Evolutionary conservation across 2,329 filamentous ascomycete species (phyloP), one percentile per base, ranked within the genome.

Genomic region (Alternaria ventricosa): DNA sequence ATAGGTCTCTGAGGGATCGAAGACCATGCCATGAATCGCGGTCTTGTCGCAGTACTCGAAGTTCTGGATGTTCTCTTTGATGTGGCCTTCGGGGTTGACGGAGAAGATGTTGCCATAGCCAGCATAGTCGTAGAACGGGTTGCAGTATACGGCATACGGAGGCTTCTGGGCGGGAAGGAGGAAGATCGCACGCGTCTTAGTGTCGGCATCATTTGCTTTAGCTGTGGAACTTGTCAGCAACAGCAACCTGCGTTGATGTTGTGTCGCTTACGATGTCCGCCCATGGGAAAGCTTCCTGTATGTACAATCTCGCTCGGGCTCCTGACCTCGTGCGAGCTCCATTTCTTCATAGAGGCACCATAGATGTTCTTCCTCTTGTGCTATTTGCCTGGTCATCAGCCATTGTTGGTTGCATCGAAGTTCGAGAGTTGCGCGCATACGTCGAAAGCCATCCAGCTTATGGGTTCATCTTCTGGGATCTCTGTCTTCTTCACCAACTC

Each of bases 391-490:
- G 6, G 33, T 57, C 28, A 53, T 74, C 53, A 73, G 71, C 64
- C 54, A 66, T 49, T 61, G 57, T 57, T 44, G 46, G 45, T 36
- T 43, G 46, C 43, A 49, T 44, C 54, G 15, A 18, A 3, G 5
- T 7, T 28, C 41, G 43, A 11, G 8, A 20, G 41, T 50, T 43
- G 53, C 12, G 28, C 30, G 64, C 90, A 82, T 84, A 93, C 92
- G 79, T 93, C 91, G 75, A 96, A 95, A 15, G 92, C 90, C 91
- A 97, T 95, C 93, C 93, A 97, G 63, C 93, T 96, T 70, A 97
- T 96, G 8, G 93, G 92, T 81, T 97, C 92, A 68, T 95, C 91
- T 56, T 91, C 82, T 5, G 92, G 90, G 60, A 96, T 96, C 62
- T 89, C 88, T 1, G 92, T 96, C 72, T 90, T 89, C 83, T 95